Evolutionary conservation across 345 rosid species (phyloP).

Genomic region (Salix dunnii): DNA sequence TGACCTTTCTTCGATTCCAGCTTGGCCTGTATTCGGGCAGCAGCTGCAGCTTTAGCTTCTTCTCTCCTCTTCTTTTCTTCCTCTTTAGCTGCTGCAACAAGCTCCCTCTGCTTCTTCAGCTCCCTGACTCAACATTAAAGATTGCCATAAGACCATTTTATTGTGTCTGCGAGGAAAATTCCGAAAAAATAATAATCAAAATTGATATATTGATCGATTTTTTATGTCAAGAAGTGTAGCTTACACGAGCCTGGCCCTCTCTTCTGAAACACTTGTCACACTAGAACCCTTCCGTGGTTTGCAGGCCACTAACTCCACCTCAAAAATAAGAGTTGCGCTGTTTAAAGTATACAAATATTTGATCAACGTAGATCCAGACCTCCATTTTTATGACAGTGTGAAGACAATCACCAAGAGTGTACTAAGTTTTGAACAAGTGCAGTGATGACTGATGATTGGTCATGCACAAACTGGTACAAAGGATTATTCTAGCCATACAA

Average conservation of each 20-base stretch:
- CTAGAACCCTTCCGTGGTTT: constrained; percentile 79
- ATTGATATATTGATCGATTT: background rate
- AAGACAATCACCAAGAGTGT: background rate
- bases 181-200: background rate
- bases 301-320: constrained; percentile 80
- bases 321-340: constrained; percentile 84
- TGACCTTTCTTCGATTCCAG: constrained; percentile 77
- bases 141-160: background rate
- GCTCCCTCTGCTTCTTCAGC: constrained; percentile 87
- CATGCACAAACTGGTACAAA: background rate
- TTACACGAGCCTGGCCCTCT: constrained; percentile 90
- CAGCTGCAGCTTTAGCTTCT: constrained; percentile 88
- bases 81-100: constrained; percentile 70
- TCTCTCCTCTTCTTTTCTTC: constrained; percentile 86
- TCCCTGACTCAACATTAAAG: constrained; percentile 42
- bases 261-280: constrained; percentile 62
- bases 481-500: background rate
- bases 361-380: background rate
- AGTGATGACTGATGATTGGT: background rate
- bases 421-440: background rate
- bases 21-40: constrained; percentile 91
- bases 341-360: constrained; percentile 18
- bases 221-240: constrained; percentile 14
- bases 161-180: background rate
- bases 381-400: no score